Conservation (phyloP, 108 stramenopile genomes). For the Phaeodactylum tricornutum region DNA sequence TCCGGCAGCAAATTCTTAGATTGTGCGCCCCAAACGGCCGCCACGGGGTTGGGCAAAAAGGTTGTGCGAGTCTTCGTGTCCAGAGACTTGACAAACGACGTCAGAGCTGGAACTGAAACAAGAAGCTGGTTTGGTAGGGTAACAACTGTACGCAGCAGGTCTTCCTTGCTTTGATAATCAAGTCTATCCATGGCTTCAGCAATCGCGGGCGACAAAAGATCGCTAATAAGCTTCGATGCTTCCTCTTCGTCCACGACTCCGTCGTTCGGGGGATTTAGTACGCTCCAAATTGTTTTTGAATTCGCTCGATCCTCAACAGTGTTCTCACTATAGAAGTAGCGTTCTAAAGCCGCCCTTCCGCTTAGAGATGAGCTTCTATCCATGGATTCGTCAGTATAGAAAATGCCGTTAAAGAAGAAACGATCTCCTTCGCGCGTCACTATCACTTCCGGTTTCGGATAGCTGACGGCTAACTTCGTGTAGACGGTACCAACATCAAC, state of each 20-base stretch:
- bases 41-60: slow-evolving; percentile 52
- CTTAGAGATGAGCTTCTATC: slow-evolving; percentile 5
- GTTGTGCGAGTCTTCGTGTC: not conserved
- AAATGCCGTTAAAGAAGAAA: slow-evolving; percentile 36
- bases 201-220: slow-evolving; percentile 19
- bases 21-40: slow-evolving; percentile 63
- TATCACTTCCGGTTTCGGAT: slow-evolving; percentile 19
- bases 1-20: slow-evolving; percentile 32
- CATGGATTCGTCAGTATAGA: slow-evolving; percentile 1
- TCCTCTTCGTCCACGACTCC: not conserved
- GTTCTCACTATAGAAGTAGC: slow-evolving; percentile 18
- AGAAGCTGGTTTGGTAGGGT: slow-evolving; percentile 22
- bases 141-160: slow-evolving; percentile 18
- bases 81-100: not conserved
- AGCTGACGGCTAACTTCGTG: slow-evolving; percentile 33
- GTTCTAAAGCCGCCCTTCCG: slow-evolving; percentile 34
- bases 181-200: slow-evolving; percentile 28
- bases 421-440: slow-evolving; percentile 59
- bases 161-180: not conserved
- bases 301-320: not conserved
- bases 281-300: not conserved
- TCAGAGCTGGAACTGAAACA: not conserved
- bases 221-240: slow-evolving; percentile 15
- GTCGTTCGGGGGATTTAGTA: not conserved
- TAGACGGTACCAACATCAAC: slow-evolving; percentile 62